These are phyloP conservation scores for Globisporangium cystogenes DNA, from an alignment of 352 stramenopile genomes.

Conservation along the genomic window DNA sequence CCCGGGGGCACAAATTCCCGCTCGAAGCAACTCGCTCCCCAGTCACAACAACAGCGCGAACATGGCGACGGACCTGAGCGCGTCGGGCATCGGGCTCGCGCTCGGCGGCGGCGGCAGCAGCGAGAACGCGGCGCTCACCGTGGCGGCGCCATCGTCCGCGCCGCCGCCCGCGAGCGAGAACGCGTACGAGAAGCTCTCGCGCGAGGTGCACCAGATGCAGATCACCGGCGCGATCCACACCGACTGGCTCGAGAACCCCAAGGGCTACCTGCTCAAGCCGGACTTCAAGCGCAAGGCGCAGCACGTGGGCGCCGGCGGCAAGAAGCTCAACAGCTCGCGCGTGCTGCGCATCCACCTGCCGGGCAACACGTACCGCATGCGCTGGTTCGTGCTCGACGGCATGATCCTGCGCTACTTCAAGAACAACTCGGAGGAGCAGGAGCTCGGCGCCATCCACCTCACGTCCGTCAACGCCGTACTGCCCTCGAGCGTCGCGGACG, in stretches of 20 bases:
- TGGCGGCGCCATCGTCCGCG: slow-evolving; percentile 15
- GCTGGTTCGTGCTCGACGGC: slow-evolving; percentile 86
- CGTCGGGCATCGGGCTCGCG: slow-evolving; percentile 27
- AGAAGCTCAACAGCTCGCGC: slow-evolving; percentile 82
- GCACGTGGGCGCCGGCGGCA: slow-evolving; percentile 78
- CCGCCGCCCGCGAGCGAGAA: slow-evolving; percentile 50
- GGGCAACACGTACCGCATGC: slow-evolving; percentile 70
- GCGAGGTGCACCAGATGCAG: slow-evolving; percentile 89
- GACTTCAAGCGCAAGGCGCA: slow-evolving; percentile 87
- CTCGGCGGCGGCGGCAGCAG: slow-evolving; percentile 20
- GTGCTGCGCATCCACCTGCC: slow-evolving; percentile 73
- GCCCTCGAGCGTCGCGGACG: slow-evolving; percentile 84
- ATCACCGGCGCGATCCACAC: slow-evolving; percentile 86
- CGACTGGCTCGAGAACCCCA: slow-evolving; percentile 88
- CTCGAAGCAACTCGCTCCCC: too few relatives aligned
- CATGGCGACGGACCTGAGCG: slow-evolving; percentile 52
- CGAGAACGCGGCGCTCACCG: slow-evolving; percentile 7
- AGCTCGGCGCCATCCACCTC: slow-evolving; percentile 85
- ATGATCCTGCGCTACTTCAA: slow-evolving; percentile 90
- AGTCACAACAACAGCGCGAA: too few relatives aligned
- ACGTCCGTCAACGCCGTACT: slow-evolving; percentile 84
- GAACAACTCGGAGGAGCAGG: slow-evolving; percentile 80
- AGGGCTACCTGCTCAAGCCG: slow-evolving; percentile 83
- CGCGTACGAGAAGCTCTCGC: slow-evolving; percentile 85
- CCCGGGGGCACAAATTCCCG: not conserved